Evolutionary conservation across 768 basidiomycete genomes (phyloP).

Genomic region (Hydnomerulius pinastri): DNA sequence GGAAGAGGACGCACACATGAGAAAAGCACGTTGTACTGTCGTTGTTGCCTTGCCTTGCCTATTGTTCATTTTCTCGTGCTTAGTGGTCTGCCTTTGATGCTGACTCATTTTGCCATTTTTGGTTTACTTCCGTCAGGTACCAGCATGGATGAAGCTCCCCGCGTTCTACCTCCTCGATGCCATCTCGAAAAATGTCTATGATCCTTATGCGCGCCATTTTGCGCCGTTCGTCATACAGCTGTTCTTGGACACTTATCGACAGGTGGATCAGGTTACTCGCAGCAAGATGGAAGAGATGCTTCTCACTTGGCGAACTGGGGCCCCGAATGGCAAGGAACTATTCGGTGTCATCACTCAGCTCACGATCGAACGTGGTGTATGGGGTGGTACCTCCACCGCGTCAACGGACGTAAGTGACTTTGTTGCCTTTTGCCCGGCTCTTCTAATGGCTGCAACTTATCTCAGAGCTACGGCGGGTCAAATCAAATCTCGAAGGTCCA

Average conservation of each 20-base stretch:
- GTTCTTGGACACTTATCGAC: constrained; percentile 85
- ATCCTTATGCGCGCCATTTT: constrained; percentile 89
- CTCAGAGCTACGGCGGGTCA: constrained; percentile 37
- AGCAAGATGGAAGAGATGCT: constrained; percentile 99
- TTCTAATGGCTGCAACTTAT: constrained; percentile 9
- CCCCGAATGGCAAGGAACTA: constrained; percentile 76
- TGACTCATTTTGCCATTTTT: constrained; percentile 62
- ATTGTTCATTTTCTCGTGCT: constrained; percentile 32
- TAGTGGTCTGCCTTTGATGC: constrained; percentile 46
- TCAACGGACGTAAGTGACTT: constrained; percentile 40
- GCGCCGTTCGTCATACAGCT: constrained; percentile 77
- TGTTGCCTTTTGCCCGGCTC: not conserved
- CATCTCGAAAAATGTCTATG: constrained; percentile 94
- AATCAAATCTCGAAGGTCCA: constrained; percentile 69
- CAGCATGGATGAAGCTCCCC: constrained; percentile 88
- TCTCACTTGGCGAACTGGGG: constrained; percentile 89
- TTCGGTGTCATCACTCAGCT: constrained; percentile 82
- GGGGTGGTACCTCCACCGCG: constrained; percentile 57
- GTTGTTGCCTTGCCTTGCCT: constrained; percentile 24
- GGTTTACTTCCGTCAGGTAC: constrained; percentile 59
- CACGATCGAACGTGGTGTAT: constrained; percentile 82
- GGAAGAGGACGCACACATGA: constrained; percentile 39
- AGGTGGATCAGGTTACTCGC: constrained; percentile 81
- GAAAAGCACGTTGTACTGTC: no score
- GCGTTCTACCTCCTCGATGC: constrained; percentile 95